Evolutionary conservation across 2,329 filamentous ascomycete species (phyloP).

Genomic region (Cladosporium sp.): DNA sequence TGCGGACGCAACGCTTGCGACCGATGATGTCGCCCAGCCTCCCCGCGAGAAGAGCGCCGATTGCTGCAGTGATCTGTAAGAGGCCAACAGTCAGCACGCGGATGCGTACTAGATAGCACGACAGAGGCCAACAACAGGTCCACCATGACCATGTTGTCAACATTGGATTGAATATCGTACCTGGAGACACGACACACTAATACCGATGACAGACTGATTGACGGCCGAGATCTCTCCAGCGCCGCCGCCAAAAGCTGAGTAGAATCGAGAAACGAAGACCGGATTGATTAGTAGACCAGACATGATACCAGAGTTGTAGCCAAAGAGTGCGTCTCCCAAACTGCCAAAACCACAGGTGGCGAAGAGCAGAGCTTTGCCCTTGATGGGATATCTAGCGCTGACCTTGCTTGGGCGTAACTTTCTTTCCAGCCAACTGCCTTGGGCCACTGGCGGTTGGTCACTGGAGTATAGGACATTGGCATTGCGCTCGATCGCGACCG

Average conservation of each 20-base stretch:
- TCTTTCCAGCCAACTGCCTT: constrained; percentile 30
- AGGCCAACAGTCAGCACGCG: no score
- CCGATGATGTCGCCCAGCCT: constrained; percentile 85
- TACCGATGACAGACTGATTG: constrained; percentile 61
- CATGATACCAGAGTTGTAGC: constrained; percentile 43
- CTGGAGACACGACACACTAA: constrained; percentile 82
- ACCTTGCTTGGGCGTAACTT: constrained; percentile 35
- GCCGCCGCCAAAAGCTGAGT: constrained; percentile 35
- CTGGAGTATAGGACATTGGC: constrained; percentile 19
- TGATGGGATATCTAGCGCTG: constrained; percentile 36
- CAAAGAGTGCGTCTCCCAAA: constrained; percentile 39
- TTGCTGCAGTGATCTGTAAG: constrained; percentile 77
- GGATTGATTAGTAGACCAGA: constrained; percentile 38
- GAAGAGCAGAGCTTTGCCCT: constrained; percentile 33
- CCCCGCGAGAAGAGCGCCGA: constrained; percentile 78
- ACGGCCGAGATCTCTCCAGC: constrained; percentile 30
- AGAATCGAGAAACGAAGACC: constrained; percentile 39
- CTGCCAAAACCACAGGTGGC: constrained; percentile 39
- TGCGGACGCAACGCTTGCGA: constrained; percentile 73
- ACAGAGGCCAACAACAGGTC: no score
- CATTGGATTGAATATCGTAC: no score
- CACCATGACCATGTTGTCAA: no score
- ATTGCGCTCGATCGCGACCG: constrained; percentile 16
- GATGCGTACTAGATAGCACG: no score
- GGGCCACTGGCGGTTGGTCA: not conserved